A percentile compares a stretch with the other conserved stretches of the same genome.
phyloP scores from a whole-genome alignment of 371 early-diverging fungal species.

The Mucor velutinosus region DNA sequence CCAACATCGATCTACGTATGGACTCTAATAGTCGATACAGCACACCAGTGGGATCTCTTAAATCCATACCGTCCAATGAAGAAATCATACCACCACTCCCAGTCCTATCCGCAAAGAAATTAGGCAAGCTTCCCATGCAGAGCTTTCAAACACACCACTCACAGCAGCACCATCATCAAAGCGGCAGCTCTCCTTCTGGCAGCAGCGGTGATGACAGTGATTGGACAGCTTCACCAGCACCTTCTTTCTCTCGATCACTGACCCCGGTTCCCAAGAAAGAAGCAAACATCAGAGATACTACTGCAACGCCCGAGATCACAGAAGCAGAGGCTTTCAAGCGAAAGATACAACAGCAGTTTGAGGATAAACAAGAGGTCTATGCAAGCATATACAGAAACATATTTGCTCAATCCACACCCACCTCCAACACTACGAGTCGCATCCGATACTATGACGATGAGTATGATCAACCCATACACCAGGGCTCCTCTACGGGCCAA shows the following conservation, averaged over 20 bases:
- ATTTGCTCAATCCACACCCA: neutral
- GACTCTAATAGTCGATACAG: constrained; percentile 2
- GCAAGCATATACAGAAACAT: constrained; percentile 1
- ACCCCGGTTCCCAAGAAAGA: neutral
- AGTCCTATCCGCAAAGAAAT: neutral
- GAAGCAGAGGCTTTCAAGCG: constrained; percentile 14
- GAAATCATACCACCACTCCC: neutral
- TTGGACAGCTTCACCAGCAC: neutral
- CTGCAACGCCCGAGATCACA: neutral
- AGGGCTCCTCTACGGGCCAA: neutral
- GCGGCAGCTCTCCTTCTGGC: neutral
- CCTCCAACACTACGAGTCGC: constrained; percentile 3
- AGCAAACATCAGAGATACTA: neutral
- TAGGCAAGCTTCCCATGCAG: constrained; percentile 8
- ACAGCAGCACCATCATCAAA: neutral
- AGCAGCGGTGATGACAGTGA: neutral
- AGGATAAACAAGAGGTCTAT: neutral
- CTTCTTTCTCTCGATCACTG: neutral
- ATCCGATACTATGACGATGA: constrained; percentile 10
- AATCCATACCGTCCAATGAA: neutral
- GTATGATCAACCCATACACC: neutral
- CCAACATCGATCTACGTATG: neutral
- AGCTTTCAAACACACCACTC: neutral
- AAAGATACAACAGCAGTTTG: constrained; percentile 3
- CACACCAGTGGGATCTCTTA: neutral